Percentiles rank a stretch among this genome's conserved stretches.
phyloP scores from a whole-genome alignment of 2,329 filamentous ascomycete species.

The Pseudogymnoascus sp. region DNA sequence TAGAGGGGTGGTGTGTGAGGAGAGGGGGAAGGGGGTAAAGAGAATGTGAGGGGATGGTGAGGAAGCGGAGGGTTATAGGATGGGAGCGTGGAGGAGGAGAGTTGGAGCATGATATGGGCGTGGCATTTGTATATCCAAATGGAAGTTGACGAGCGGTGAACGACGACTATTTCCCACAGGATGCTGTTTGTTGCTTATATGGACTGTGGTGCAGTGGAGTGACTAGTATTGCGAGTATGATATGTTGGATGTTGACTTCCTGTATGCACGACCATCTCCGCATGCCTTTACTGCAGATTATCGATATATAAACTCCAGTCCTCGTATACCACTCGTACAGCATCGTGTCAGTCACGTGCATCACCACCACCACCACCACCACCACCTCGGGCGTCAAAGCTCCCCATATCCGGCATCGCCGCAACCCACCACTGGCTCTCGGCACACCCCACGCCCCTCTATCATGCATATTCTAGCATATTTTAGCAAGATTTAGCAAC shows the following conservation, averaged over 20 bases:
- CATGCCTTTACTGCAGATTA: neutral
- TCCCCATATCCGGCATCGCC: neutral
- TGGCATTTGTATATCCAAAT: neutral
- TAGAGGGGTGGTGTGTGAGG: constrained; percentile 29
- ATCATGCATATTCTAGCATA: neutral
- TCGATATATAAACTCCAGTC: neutral
- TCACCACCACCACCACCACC: neutral
- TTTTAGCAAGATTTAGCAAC: neutral
- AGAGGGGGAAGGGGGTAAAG: neutral
- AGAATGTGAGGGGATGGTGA: neutral
- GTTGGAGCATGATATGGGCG: neutral
- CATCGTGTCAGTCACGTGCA: neutral
- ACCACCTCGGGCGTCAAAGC: neutral
- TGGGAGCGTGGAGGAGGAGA: neutral
- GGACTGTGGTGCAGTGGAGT: neutral
- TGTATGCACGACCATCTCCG: neutral
- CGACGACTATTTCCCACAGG: neutral
- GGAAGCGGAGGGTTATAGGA: neutral
- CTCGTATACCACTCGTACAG: neutral
- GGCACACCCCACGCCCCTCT: neutral
- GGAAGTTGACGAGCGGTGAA: neutral
- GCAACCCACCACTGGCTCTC: neutral
- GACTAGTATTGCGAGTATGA: neutral
- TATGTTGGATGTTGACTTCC: neutral
- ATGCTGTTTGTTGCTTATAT: neutral